phyloP scores from a whole-genome alignment of 345 rosid genomes.

The Eucalyptus polybractea region DNA sequence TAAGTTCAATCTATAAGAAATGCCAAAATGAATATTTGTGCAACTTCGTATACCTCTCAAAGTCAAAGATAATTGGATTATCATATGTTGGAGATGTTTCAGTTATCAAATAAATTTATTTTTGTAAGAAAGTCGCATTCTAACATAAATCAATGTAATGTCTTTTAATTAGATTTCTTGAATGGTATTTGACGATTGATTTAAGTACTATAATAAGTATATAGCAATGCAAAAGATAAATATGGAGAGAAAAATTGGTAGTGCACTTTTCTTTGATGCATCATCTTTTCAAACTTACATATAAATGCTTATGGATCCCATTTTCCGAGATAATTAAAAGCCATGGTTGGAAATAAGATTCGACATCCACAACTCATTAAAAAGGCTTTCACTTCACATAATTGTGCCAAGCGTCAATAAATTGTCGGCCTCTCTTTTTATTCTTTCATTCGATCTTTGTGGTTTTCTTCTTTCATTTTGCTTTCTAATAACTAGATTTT shows the following conservation, averaged over 20 bases:
- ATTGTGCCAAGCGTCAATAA: background rate
- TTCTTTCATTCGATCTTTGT: background rate
- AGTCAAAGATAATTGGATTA: background rate
- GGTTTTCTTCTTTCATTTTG: background rate
- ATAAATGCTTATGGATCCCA: background rate
- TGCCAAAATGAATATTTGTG: background rate
- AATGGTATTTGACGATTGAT: background rate
- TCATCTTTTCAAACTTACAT: background rate
- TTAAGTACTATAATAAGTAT: background rate
- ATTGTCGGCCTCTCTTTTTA: background rate
- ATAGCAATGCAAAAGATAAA: background rate
- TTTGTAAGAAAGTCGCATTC: background rate
- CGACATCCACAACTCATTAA: background rate
- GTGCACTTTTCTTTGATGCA: background rate
- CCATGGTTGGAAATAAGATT: background rate
- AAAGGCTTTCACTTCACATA: rapidly evolving
- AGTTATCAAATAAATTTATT: background rate
- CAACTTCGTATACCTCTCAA: background rate
- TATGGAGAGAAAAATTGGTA: background rate
- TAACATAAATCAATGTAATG: background rate
- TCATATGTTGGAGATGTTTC: background rate
- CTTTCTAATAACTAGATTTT: background rate
- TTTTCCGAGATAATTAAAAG: background rate
- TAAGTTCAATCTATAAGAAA: background rate
- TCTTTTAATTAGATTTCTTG: background rate